Conservation (phyloP, 805 yeast genomes). For the Candida ovalis region DNA sequence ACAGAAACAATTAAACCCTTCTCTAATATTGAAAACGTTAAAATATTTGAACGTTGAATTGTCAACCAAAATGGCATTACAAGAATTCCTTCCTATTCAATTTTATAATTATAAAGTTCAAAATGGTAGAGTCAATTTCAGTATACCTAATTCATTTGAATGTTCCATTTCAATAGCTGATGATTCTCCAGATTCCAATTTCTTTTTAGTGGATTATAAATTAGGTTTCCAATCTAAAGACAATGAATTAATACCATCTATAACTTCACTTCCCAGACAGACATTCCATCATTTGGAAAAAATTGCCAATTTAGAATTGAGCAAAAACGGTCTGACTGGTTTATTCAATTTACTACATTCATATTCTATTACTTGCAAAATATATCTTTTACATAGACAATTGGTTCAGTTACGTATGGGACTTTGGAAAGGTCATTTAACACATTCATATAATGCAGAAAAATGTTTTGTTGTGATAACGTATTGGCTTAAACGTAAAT, state of each 20-base stretch:
- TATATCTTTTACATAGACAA: slow-evolving; percentile 57
- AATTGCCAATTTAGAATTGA: slow-evolving; percentile 50
- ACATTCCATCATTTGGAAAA: slow-evolving; percentile 47
- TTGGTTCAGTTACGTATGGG: slow-evolving; percentile 46
- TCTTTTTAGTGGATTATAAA: slow-evolving; percentile 73
- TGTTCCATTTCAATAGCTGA: slow-evolving; percentile 76
- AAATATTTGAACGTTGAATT: slow-evolving; percentile 68
- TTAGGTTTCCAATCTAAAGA: slow-evolving; percentile 50
- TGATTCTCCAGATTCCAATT: slow-evolving; percentile 54
- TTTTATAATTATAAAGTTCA: slow-evolving; percentile 61
- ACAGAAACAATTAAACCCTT: slow-evolving; percentile 46
- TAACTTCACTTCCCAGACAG: slow-evolving; percentile 27
- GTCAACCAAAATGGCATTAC: slow-evolving; percentile 69
- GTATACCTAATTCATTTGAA: slow-evolving; percentile 61
- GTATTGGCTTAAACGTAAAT: slow-evolving; percentile 60
- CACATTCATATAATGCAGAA: slow-evolving; percentile 54
- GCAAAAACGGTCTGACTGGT: slow-evolving; percentile 42
- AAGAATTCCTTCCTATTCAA: slow-evolving; percentile 57
- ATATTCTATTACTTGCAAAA: slow-evolving; percentile 61
- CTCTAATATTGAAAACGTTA: slow-evolving; percentile 56
- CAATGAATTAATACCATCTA: slow-evolving; percentile 26
- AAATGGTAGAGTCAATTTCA: slow-evolving; percentile 73
- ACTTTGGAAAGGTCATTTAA: slow-evolving; percentile 57
- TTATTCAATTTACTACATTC: slow-evolving; percentile 54
- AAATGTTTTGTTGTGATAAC: slow-evolving; percentile 50